phyloP scores from a whole-genome alignment of 148 eudicot species.

The Spergularia bocconei region DNA sequence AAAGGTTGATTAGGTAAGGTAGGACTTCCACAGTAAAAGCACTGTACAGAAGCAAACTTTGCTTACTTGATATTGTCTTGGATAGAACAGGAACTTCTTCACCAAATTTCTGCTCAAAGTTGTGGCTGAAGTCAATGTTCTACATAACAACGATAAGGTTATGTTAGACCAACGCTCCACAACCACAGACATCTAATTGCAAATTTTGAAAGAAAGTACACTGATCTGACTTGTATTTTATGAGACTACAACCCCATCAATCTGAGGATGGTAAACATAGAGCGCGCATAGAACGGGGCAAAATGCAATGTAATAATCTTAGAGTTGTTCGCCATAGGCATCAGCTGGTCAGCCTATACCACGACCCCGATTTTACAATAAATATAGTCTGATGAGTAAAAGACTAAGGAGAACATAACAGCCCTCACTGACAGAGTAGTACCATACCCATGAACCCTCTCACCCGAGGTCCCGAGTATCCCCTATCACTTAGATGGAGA shows the following conservation, averaged over 20 bases:
- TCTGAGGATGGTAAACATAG: too few relatives aligned
- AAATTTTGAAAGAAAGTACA: background rate
- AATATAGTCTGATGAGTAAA: too few relatives aligned
- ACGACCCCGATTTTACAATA: too few relatives aligned
- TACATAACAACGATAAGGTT: conserved; percentile 17
- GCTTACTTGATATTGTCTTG: conserved; percentile 73
- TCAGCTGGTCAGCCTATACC: too few relatives aligned
- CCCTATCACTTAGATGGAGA: too few relatives aligned
- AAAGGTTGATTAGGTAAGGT: conserved; percentile 18
- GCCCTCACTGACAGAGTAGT: too few relatives aligned
- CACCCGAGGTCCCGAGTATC: too few relatives aligned
- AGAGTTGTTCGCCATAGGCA: too few relatives aligned
- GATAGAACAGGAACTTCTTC: conserved; percentile 74
- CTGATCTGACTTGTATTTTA: background rate
- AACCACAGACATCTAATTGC: background rate
- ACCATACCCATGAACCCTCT: too few relatives aligned
- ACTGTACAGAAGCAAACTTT: conserved; percentile 5
- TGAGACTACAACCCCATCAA: background rate
- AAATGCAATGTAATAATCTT: too few relatives aligned
- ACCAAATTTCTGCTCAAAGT: conserved; percentile 43
- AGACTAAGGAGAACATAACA: too few relatives aligned
- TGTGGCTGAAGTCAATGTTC: conserved; percentile 24
- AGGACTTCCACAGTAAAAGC: background rate
- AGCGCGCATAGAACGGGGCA: too few relatives aligned
- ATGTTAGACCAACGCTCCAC: conserved; percentile 11